Base-by-base conservation (phyloP, 257 asterid genomes). In the Solanum phureja region DNA sequence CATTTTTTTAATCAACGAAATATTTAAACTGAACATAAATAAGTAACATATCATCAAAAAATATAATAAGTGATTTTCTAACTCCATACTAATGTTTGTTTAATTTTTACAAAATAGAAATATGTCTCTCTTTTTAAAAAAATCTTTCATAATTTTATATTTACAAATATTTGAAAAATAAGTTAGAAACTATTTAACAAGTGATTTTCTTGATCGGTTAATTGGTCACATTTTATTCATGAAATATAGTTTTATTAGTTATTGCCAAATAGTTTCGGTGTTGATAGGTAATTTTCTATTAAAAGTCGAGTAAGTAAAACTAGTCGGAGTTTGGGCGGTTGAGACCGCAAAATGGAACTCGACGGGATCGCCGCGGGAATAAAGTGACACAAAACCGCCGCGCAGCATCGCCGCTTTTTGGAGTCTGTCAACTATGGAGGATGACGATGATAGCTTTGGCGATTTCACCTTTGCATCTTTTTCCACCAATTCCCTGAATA, bases 381-480 rank as follows among this genome's bases (percentile, higher is more conserved):
- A 24, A 77, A 18, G 34, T 34, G 44, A 86, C 44, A 3, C 52
- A 31, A 60, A 85, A 14, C n/a, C 34, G 64, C 19, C 46, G 68
- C 21, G 58, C 37, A 49, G 21, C 86, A 19, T 21, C 73, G 69
- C 18, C 16, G 81, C 73, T 0, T 6, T 35, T 74, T 3, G 49
- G 16, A 74, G 16, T 74, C 82, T 44, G 68, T 56, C 40, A 27
- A 81, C 37, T 52, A 93, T 93, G 98, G 96, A 92, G 89, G 95
- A 91, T 91, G 96, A 92, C 37, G 95, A 92, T 71, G 95, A 91
- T 34, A 88, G 90, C 89, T 95, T 94, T 90, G 98, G 98, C 56
- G 98, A 90, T 44, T 95, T 95, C 93, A 90, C 95, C 37, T 95
- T 91, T 88, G 95, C 97, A 18, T 81, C 95, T 38, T 91, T 89